phyloP scores from a whole-genome alignment of 2,329 filamentous ascomycete species.

The Penicillium paneum region DNA sequence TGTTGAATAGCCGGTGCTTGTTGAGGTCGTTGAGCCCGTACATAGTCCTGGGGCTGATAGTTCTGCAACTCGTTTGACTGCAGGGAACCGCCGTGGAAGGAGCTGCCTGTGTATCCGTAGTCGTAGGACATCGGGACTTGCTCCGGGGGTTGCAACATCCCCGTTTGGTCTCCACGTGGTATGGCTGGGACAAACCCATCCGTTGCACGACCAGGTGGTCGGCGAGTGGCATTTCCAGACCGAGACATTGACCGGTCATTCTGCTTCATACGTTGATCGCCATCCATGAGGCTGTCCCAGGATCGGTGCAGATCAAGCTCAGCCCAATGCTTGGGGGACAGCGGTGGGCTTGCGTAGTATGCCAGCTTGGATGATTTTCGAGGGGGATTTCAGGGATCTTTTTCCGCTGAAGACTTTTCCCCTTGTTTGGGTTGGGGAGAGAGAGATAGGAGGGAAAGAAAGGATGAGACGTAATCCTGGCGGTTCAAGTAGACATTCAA shows the following conservation, averaged over 20 bases:
- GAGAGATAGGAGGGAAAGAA: neutral
- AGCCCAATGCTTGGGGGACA: conserved; percentile 63
- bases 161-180: conserved; percentile 36
- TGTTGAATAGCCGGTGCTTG: conserved; percentile 37
- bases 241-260: conserved; percentile 63
- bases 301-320: conserved; percentile 56
- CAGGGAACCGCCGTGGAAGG: conserved; percentile 45
- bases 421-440: neutral
- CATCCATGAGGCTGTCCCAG: conserved; percentile 67
- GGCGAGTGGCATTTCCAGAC: conserved; percentile 47
- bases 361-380: conserved; percentile 56
- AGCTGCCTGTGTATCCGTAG: conserved; percentile 58
- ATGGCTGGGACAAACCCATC: conserved; percentile 37
- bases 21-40: conserved; percentile 37
- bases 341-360: conserved; percentile 59
- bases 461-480: conserved; percentile 5
- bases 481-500: conserved; percentile 10
- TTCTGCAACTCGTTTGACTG: conserved; percentile 54
- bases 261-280: conserved; percentile 69
- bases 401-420: neutral
- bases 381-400: neutral
- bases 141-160: conserved; percentile 36
- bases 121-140: conserved; percentile 39
- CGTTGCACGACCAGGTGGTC: conserved; percentile 50
- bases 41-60: conserved; percentile 63